Conservation (phyloP, 129 eudicot genomes). For the Flaveria bidentis region DNA sequence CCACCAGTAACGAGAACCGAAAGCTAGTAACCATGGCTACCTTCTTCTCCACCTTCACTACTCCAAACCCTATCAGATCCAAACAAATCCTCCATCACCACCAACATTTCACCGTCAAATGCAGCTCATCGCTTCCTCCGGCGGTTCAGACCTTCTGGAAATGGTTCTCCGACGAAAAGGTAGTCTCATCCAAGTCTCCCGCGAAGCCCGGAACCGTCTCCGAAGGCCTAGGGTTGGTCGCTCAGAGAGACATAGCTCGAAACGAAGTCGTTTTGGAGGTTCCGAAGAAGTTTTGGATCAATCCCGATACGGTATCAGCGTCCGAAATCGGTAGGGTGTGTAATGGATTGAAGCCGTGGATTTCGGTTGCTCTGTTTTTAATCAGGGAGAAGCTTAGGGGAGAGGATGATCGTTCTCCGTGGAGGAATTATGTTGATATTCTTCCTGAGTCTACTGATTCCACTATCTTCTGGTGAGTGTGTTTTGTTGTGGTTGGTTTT, state of each 20-base stretch:
- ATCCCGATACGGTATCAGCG: slow-evolving; percentile 70
- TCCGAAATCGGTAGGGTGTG: slow-evolving; percentile 86
- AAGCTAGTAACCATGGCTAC: slow-evolving; percentile 48
- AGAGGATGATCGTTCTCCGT: slow-evolving; percentile 47
- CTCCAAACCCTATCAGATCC: slow-evolving; percentile 30
- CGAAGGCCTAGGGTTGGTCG: slow-evolving; percentile 86
- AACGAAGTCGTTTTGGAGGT: slow-evolving; percentile 96
- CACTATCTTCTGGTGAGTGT: slow-evolving; percentile 88
- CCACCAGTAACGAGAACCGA: slow-evolving; percentile 33
- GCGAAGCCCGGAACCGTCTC: slow-evolving; percentile 76
- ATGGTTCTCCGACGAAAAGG: slow-evolving; percentile 79
- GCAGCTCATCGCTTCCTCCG: slow-evolving; percentile 46
- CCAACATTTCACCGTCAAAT: slow-evolving; percentile 38
- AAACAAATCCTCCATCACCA: slow-evolving; percentile 34
- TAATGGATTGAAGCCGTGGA: slow-evolving; percentile 88
- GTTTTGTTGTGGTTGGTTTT: neutral
- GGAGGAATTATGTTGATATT: slow-evolving; percentile 65
- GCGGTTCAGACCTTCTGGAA: slow-evolving; percentile 78
- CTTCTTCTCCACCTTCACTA: slow-evolving; percentile 46
- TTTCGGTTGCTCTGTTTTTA: slow-evolving; percentile 79
- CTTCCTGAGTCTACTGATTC: slow-evolving; percentile 87
- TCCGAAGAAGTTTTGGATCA: slow-evolving; percentile 88
- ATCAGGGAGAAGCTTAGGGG: slow-evolving; percentile 63
- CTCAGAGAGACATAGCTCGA: slow-evolving; percentile 61
- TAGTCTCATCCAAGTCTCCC: slow-evolving; percentile 71